A percentile compares a stretch with the other conserved stretches of the same genome.
phyloP scores from a whole-genome alignment of 345 rosid genomes.

The Camelina neglecta region DNA sequence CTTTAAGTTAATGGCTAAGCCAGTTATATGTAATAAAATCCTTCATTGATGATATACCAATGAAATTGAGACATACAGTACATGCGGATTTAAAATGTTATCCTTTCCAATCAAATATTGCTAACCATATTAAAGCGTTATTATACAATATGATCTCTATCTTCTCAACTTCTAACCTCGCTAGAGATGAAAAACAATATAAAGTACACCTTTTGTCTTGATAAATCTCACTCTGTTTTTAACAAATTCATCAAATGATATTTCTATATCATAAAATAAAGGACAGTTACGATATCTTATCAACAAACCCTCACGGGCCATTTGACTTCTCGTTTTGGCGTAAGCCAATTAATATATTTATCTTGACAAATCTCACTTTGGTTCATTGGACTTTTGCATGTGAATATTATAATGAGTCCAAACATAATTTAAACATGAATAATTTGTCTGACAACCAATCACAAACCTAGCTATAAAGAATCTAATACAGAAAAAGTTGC shows the following conservation, averaged over 20 bases:
- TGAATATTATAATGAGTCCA: conserved; percentile 11
- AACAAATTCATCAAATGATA: not conserved
- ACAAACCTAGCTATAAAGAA: conserved; percentile 11
- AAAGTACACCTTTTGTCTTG: not conserved
- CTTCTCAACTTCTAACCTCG: conserved; percentile 14
- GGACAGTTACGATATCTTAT: not conserved
- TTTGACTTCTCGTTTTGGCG: conserved; percentile 30
- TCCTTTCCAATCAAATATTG: not conserved
- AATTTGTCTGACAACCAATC: conserved; percentile 31
- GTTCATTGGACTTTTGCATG: conserved; percentile 40
- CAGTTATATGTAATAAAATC: not conserved
- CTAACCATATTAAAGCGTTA: not conserved
- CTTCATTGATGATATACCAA: not conserved
- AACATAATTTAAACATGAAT: conserved; percentile 3
- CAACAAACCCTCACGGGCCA: conserved; percentile 26
- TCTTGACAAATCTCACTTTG: conserved; percentile 26
- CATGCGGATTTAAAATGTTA: not conserved
- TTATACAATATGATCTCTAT: not conserved
- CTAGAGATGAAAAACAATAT: conserved; percentile 3
- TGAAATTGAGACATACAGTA: not conserved
- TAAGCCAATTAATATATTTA: not conserved
- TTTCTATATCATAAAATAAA: not conserved
- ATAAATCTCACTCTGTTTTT: conserved; percentile 9
- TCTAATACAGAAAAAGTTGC: conserved; percentile 22
- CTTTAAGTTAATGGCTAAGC: not conserved